Percentiles rank a stretch among this genome's conserved stretches.
Evolutionary conservation across 768 basidiomycete genomes (phyloP).

Genomic region (Punctularia strigosozonata): DNA sequence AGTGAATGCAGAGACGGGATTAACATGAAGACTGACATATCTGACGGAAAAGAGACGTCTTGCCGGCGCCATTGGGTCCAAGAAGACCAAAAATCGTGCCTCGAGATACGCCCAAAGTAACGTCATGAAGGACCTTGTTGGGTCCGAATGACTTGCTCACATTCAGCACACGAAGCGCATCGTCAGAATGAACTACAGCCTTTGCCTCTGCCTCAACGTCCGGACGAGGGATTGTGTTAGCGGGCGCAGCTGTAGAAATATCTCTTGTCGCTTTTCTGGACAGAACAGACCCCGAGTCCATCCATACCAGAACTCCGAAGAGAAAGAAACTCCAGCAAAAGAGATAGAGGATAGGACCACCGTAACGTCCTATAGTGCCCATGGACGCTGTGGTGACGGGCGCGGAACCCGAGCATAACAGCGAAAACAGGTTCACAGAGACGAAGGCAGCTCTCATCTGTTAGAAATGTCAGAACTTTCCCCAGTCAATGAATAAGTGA

Average conservation of each 20-base stretch:
- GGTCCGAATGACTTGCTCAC: slow-evolving; percentile 47
- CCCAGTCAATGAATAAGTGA: neutral
- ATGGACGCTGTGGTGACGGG: slow-evolving; percentile 34
- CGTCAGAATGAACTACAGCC: slow-evolving; percentile 32
- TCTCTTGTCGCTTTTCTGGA: too few relatives aligned
- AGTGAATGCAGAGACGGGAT: neutral
- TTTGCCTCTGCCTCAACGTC: slow-evolving; percentile 49
- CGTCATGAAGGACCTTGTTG: slow-evolving; percentile 41
- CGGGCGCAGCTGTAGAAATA: slow-evolving; percentile 13
- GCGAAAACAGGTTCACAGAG: slow-evolving; percentile 67
- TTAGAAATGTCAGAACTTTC: neutral
- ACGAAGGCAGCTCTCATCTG: slow-evolving; percentile 60
- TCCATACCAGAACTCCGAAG: slow-evolving; percentile 54
- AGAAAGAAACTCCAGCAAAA: slow-evolving; percentile 47
- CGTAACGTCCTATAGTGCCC: slow-evolving; percentile 46
- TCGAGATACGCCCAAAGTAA: slow-evolving; percentile 51
- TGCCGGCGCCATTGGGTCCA: slow-evolving; percentile 78
- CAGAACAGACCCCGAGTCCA: slow-evolving; percentile 53
- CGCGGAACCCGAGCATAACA: slow-evolving; percentile 50
- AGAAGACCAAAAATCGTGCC: slow-evolving; percentile 63
- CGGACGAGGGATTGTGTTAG: neutral
- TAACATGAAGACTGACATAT: slow-evolving; percentile 40
- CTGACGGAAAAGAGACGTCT: slow-evolving; percentile 73
- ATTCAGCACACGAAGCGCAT: slow-evolving; percentile 49
- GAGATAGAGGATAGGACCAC: slow-evolving; percentile 68